These are phyloP conservation scores for Lactuca saligna DNA, from an alignment of 129 eudicot genomes.

Conservation along the genomic window DNA sequence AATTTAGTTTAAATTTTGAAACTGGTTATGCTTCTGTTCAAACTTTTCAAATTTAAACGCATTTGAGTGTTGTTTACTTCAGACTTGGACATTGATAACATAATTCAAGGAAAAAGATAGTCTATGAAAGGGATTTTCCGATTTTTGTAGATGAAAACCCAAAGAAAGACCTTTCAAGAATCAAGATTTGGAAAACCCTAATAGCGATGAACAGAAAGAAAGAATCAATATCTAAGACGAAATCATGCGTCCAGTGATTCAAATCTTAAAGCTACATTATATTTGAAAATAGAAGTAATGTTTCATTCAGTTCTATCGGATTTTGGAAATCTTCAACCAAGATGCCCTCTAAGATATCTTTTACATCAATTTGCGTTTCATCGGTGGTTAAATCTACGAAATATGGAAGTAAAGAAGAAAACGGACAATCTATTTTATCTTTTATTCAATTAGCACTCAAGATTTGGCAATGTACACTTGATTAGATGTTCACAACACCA, in stretches of 20 bases:
- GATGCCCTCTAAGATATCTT: neutral
- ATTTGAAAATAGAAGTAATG: neutral
- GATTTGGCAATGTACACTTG: constrained; percentile 24
- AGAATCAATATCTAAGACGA: constrained; percentile 13
- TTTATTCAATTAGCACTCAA: constrained; percentile 2
- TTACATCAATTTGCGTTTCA: constrained; percentile 5
- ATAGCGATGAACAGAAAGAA: neutral
- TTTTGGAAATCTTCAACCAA: constrained; percentile 19
- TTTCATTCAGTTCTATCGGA: neutral
- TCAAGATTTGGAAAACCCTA: constrained; percentile 27
- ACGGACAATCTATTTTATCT: neutral
- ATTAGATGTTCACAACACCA: neutral
- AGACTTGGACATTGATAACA: neutral
- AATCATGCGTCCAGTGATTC: neutral
- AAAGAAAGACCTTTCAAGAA: neutral
- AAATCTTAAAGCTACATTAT: constrained; percentile 7
- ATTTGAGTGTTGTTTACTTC: neutral
- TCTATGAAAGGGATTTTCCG: neutral
- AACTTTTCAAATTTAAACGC: neutral
- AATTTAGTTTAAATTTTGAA: neutral
- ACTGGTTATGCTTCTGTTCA: neutral
- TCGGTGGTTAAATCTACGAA: constrained; percentile 3
- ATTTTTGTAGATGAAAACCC: neutral
- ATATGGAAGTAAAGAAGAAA: neutral
- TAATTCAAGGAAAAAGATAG: neutral